A percentile compares a stretch with the other conserved stretches of the same genome.
Conservation (phyloP, 2,329 filamentous ascomycete genomes). For the Fusarium sp. region DNA sequence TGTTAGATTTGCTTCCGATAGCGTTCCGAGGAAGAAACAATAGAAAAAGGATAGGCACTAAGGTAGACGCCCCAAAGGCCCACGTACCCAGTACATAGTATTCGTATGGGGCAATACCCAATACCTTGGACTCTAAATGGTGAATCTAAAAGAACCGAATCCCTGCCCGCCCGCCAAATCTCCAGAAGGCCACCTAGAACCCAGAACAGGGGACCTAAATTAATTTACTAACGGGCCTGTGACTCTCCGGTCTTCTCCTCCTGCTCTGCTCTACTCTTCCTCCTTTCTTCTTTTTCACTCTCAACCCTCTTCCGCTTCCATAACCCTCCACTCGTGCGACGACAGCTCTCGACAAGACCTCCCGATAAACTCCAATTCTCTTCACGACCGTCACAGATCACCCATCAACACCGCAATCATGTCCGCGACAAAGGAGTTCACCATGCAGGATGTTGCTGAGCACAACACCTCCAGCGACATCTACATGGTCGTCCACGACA, state of each 20-base stretch:
- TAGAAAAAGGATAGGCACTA: background rate
- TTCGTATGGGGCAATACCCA: conserved; percentile 2
- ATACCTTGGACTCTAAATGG: background rate
- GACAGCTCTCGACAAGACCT: conserved; percentile 24
- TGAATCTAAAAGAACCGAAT: conserved; percentile 1
- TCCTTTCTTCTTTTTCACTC: conserved; percentile 26
- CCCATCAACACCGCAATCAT: conserved; percentile 42
- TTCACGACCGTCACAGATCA: conserved; percentile 28
- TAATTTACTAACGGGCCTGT: conserved; percentile 28
- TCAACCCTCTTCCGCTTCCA: conserved; percentile 25
- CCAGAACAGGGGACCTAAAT: conserved; percentile 41
- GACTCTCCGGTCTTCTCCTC: conserved; percentile 33
- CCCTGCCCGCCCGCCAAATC: conserved; percentile 26
- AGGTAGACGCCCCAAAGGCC: conserved; percentile 4
- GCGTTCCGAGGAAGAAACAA: conserved; percentile 29
- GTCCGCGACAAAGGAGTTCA: conserved; percentile 67
- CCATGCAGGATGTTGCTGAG: conserved; percentile 83
- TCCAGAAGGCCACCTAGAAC: conserved; percentile 34
- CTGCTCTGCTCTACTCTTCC: conserved; percentile 14
- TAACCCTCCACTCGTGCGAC: conserved; percentile 30
- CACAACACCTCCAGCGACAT: conserved; percentile 96
- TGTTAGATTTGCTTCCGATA: conserved; percentile 13
- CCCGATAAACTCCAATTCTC: conserved; percentile 15
- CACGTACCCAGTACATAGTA: conserved; percentile 22
- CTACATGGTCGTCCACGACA: conserved; percentile 92